Evolutionary conservation across 176 grass and related monocot species (phyloP).

Genomic region (Raddia guianensis): DNA sequence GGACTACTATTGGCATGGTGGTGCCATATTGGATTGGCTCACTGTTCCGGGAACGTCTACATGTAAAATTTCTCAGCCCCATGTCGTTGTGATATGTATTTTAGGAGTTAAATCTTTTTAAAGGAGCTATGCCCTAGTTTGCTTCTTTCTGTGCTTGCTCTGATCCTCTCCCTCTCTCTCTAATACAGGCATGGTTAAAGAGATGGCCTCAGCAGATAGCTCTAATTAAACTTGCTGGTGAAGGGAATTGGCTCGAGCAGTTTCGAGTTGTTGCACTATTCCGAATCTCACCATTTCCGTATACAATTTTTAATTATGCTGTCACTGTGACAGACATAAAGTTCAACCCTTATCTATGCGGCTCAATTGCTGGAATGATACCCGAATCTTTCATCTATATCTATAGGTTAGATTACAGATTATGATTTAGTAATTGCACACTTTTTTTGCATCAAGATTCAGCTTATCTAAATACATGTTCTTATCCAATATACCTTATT

Average conservation of each 20-base stretch:
- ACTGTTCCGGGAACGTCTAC: conserved; percentile 75
- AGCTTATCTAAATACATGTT: neutral
- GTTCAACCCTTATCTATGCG: conserved; percentile 84
- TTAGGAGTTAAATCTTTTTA: neutral
- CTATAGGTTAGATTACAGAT: conserved; percentile 65
- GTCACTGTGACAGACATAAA: conserved; percentile 81
- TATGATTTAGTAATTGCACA: neutral
- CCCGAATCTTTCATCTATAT: conserved; percentile 96
- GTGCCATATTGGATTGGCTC: conserved; percentile 82
- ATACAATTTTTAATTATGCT: conserved; percentile 95
- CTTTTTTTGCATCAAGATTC: neutral
- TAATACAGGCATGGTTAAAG: conserved; percentile 77
- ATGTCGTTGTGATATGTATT: conserved; percentile 2
- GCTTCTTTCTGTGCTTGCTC: neutral
- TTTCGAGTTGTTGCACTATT: conserved; percentile 89
- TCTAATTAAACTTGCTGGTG: conserved; percentile 80
- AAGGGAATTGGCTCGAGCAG: conserved; percentile 91
- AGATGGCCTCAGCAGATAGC: conserved; percentile 92
- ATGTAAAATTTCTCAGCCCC: conserved; percentile 61
- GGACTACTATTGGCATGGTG: conserved; percentile 92
- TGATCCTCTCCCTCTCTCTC: neutral
- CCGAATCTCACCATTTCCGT: conserved; percentile 94
- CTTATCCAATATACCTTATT: neutral
- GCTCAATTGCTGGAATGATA: conserved; percentile 95
- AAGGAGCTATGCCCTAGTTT: neutral